A percentile compares a stretch with the other conserved stretches of the same genome.
phyloP scores from a whole-genome alignment of 768 basidiomycete species.

The Lentinus tigrinus region DNA sequence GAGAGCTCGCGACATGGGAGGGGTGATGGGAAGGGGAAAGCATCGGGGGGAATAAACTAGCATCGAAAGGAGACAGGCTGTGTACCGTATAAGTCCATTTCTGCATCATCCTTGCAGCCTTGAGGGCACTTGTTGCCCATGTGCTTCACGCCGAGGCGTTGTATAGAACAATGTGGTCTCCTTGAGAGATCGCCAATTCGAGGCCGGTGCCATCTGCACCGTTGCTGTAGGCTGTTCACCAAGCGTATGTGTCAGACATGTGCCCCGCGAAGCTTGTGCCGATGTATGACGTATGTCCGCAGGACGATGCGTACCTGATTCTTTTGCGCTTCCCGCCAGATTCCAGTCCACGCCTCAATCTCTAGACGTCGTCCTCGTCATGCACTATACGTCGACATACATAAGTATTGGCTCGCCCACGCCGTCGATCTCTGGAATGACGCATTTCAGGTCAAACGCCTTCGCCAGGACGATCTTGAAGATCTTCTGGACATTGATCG shows the following conservation, averaged over 20 bases:
- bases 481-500: slow-evolving; percentile 99
- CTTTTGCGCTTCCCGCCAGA: slow-evolving; percentile 15
- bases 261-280: not conserved
- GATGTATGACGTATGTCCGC: slow-evolving; percentile 1
- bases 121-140: slow-evolving; percentile 13
- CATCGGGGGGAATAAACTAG: slow-evolving; percentile 13
- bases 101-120: slow-evolving; percentile 5
- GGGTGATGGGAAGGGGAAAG: slow-evolving; percentile 4
- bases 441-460: slow-evolving; percentile 98
- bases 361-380: slow-evolving; percentile 2
- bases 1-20: slow-evolving; percentile 1
- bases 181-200: slow-evolving; percentile 7
- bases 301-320: slow-evolving; percentile 1
- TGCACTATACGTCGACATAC: slow-evolving; percentile 76
- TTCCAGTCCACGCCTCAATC: slow-evolving; percentile 7
- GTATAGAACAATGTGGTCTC: slow-evolving; percentile 10
- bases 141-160: slow-evolving; percentile 8
- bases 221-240: slow-evolving; percentile 1
- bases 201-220: slow-evolving; percentile 2
- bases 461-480: slow-evolving; percentile 98
- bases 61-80: slow-evolving; percentile 9
- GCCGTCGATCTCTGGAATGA: slow-evolving; percentile 96
- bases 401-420: slow-evolving; percentile 95
- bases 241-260: not conserved
- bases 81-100: slow-evolving; percentile 14